Base-by-base conservation (phyloP, 1,284 basidiomycete genomes). In the Melampsora larici-populina region DNA sequence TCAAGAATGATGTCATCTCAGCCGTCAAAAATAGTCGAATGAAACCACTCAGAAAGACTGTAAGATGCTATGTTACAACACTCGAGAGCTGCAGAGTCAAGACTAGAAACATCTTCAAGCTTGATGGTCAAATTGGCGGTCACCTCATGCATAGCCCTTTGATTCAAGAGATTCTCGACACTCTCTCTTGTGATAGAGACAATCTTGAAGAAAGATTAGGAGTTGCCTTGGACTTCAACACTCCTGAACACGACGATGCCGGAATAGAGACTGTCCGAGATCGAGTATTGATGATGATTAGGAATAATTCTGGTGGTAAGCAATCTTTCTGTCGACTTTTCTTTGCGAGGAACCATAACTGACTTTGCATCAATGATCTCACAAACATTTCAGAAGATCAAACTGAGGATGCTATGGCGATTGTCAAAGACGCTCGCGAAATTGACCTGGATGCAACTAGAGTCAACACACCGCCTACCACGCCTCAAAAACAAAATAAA, bases 61-160 rank as follows among this genome's bases (percentile, higher is more conserved):
- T 77, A 55, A 43, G 74, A 49, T 77, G 74, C 21, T 77, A 77
- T 48, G 60, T 77, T 36, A 77, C 66, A 21, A 67, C 74, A 9
- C 43, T 77, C 51, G 74, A 77, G 31, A 69, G 65, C 15, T 62
- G 58, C 40, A 51, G 74, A 17, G 31, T 64, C 36, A 77, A 77
- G 40, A 77, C 66, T 49, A 40, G 36, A 18, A 31, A 69, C 31
- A 43, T 77, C 2, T 77, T 77, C 74, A 70, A 68, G 26, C 21
- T 18, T 18, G 17, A 36, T 46, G 15, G 33, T 29, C 65, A 69
- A 24, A 40, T 49, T 5, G 55, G 48, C 15, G 46, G 55, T 3
- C 65, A 69, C 29, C 29, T 77, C 18, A 77, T 77, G 74, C 58
- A 69, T 48, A 77, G 74, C 60, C 65, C 65, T 8, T 62, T 77